A percentile compares a stretch with the other conserved stretches of the same genome.
These are phyloP conservation scores for Sclerotinia glacialis DNA, from an alignment of 2,329 filamentous ascomycete genomes.

Conservation along the genomic window DNA sequence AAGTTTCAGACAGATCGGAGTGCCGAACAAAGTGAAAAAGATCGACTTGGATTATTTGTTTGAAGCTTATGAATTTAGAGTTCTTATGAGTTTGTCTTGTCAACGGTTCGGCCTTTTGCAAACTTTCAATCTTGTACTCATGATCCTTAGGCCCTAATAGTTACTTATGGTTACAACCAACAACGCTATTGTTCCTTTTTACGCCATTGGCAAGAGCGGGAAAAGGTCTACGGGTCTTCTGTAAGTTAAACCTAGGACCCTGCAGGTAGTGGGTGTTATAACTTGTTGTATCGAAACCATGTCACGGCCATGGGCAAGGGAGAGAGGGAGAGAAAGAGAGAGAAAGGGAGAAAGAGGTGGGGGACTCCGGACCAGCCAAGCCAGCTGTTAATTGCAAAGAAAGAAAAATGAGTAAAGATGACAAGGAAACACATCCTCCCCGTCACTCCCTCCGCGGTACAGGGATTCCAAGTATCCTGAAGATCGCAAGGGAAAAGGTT, in stretches of 20 bases:
- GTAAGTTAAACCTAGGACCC: background rate
- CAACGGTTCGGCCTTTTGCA: background rate
- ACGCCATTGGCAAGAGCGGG: background rate
- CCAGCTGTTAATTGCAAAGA: background rate
- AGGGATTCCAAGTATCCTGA: constrained; percentile 15
- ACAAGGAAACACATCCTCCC: constrained; percentile 16
- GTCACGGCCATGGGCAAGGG: background rate
- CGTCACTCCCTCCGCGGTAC: constrained; percentile 14
- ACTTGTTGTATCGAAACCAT: background rate
- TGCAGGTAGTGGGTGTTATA: background rate
- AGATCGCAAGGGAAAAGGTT: constrained; percentile 15
- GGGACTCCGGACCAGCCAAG: constrained; percentile 17
- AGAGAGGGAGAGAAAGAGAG: background rate
- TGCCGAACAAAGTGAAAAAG: background rate
- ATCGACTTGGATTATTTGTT: background rate
- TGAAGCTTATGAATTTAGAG: constrained; percentile 1
- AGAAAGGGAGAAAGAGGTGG: constrained; percentile 12
- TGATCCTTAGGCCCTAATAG: background rate
- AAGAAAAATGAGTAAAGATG: background rate
- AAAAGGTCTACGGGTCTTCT: constrained; percentile 15
- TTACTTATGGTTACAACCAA: background rate
- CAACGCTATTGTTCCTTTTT: constrained; percentile 1
- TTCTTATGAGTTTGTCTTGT: constrained; percentile 9
- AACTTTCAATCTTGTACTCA: background rate
- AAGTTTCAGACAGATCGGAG: background rate